Conservation (phyloP, 2,329 filamentous ascomycete genomes). For the Aspergillus sp. region DNA sequence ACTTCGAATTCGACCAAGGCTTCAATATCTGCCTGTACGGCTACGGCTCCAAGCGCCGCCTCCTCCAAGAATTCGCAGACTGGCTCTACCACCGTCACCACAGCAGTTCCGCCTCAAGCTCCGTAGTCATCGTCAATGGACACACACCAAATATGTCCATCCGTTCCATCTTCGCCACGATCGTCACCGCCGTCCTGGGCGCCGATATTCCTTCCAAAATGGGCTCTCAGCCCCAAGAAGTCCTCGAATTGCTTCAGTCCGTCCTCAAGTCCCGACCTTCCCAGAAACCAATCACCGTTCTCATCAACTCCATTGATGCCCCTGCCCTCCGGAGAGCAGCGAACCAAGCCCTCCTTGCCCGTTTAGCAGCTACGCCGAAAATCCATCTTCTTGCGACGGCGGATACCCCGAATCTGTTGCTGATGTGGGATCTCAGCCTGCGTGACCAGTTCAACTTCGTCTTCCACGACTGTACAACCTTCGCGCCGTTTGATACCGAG, state of each 20-base stretch:
- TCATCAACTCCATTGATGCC: conserved; percentile 87
- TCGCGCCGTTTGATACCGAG: conserved; percentile 71
- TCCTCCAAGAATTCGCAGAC: conserved; percentile 74
- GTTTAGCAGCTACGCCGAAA: conserved; percentile 71
- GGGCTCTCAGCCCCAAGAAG: conserved; percentile 66
- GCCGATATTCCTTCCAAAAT: conserved; percentile 50
- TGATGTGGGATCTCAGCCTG: conserved; percentile 88
- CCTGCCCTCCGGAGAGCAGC: conserved; percentile 69
- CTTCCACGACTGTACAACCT: conserved; percentile 94
- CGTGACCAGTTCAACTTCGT: conserved; percentile 80
- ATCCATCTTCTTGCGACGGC: conserved; percentile 77
- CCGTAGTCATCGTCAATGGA: conserved; percentile 84
- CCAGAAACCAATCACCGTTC: conserved; percentile 58
- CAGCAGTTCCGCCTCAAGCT: conserved; percentile 41
- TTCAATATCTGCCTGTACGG: conserved; percentile 93
- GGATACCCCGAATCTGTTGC: conserved; percentile 81
- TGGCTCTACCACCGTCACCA: conserved; percentile 58
- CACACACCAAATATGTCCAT: conserved; percentile 58
- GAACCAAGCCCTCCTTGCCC: conserved; percentile 72
- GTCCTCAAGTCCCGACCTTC: conserved; percentile 56
- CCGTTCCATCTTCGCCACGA: conserved; percentile 53
- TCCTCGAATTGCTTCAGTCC: conserved; percentile 66
- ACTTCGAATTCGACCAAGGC: conserved; percentile 80
- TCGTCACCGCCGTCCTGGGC: conserved; percentile 63
- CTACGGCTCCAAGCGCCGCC: conserved; percentile 80